A percentile compares a stretch with the other conserved stretches of the same genome.
phyloP scores from a whole-genome alignment of 2,329 filamentous ascomycete genomes.

The Chaetomiaceae sp. region DNA sequence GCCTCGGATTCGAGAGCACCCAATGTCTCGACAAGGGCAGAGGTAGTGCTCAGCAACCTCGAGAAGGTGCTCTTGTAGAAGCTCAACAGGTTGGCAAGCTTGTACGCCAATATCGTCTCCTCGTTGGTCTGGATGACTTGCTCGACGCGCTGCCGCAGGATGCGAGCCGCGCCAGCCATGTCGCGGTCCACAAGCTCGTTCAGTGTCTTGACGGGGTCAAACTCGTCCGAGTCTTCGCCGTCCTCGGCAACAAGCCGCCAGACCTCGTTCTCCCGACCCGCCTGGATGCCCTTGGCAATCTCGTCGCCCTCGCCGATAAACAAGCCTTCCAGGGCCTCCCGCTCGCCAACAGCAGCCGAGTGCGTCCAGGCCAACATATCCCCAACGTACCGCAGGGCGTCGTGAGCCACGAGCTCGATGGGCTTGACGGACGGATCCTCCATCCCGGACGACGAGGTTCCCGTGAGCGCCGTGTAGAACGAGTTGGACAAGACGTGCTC shows the following conservation, averaged over 20 bases:
- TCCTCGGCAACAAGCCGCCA: conserved; percentile 68
- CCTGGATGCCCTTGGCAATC: conserved; percentile 75
- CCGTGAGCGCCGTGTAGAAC: conserved; percentile 84
- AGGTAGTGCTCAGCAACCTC: conserved; percentile 67
- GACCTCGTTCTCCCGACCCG: conserved; percentile 74
- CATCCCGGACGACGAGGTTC: conserved; percentile 54
- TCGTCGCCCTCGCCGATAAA: conserved; percentile 90
- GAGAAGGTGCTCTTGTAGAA: conserved; percentile 87
- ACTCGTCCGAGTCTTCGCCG: conserved; percentile 50
- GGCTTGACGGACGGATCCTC: conserved; percentile 69
- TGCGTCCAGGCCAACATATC: conserved; percentile 99
- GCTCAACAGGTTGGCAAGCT: conserved; percentile 78
- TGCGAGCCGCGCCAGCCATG: conserved; percentile 71
- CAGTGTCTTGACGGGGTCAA: conserved; percentile 77
- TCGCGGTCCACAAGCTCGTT: conserved; percentile 84
- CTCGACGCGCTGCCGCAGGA: conserved; percentile 85
- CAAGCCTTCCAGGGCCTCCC: conserved; percentile 83
- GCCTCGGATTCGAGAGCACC: conserved; percentile 68
- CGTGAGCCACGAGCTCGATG: conserved; percentile 90
- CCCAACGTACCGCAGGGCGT: conserved; percentile 84
- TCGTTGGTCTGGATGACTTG: conserved; percentile 91
- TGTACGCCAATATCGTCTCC: conserved; percentile 82
- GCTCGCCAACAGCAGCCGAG: conserved; percentile 87
- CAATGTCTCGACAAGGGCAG: conserved; percentile 66
- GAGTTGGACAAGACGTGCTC: conserved; percentile 83